Evolutionary conservation across 192 early-diverging fungal species (phyloP), one percentile per base, ranked within the genome.

Genomic region (Entomortierella parvispora): DNA sequence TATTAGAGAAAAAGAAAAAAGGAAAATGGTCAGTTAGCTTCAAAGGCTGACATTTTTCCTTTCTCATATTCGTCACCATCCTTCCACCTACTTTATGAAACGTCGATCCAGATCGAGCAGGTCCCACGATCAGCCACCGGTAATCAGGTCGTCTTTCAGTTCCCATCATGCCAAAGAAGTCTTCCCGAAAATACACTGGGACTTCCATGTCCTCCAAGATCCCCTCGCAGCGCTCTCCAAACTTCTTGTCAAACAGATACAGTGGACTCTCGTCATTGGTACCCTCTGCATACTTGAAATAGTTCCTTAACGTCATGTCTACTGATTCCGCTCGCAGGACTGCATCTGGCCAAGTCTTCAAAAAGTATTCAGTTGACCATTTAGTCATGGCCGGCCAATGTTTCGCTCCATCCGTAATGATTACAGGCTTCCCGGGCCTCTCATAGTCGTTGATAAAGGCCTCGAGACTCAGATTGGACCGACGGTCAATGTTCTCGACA

Each of bases 71-170:
- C 32, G n/a, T 31, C 25, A n/a, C 15, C 29, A 14, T 9, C 3
- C 40, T 14, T 34, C 25, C 28, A n/a, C 8, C 34, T 48, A 80
- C 79, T 48, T 92, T 84, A 65, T 93, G 91, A 64, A 91, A 92
- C 14, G 88, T 89, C 32, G 81, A 84, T 20, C 89, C 91, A 48
- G 84, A 85, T 43, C 90, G 69, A 28, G 80, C 65, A 50, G 91
- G 91, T 10, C 91, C 90, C 10, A 91, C 76, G 51, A 93, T 91
- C 9, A 93, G 28, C 91, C 91, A 93, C 25, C 87, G 68, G 51
- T 88, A 90, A 68, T 92, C 90, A 12, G 91, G 91, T 18, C n/a
- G n/a, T n/a, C 90, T 59, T 26, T 78, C 45, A 11, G 84, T 78
- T 3, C 80, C 82, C 48, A 92, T 68, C 43, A 90, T 66, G 29